These are phyloP conservation scores for Babesia sp. DNA, from an alignment of 169 alveolate genomes.

Conservation along the genomic window DNA sequence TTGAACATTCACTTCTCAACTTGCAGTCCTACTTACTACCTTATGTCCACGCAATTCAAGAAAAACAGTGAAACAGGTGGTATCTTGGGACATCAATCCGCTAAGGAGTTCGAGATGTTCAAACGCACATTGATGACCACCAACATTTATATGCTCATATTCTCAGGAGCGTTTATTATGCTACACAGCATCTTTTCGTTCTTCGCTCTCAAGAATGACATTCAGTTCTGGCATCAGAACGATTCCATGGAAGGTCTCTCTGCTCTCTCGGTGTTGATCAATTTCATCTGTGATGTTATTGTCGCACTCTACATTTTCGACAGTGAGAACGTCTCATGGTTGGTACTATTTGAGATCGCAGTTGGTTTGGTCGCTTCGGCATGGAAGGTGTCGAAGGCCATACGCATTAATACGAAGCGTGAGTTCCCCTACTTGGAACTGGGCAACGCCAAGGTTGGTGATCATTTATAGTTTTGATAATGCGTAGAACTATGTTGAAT, in stretches of 20 bases:
- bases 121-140: conserved; percentile 85
- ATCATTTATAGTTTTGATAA: conserved; percentile 9
- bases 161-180: conserved; percentile 81
- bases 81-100: conserved; percentile 50
- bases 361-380: conserved; percentile 86
- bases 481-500: conserved; percentile 75
- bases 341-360: conserved; percentile 87
- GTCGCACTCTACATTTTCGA: conserved; percentile 92
- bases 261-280: conserved; percentile 86
- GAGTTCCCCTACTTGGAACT: conserved; percentile 84
- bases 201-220: conserved; percentile 91
- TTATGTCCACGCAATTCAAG: conserved; percentile 38
- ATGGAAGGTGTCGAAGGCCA: conserved; percentile 95
- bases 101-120: conserved; percentile 83
- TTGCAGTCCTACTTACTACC: conserved; percentile 48
- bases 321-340: conserved; percentile 89
- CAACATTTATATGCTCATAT: conserved; percentile 81
- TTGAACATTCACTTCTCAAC: conserved; percentile 38
- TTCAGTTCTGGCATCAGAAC: conserved; percentile 92
- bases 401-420: conserved; percentile 75
- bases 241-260: conserved; percentile 95
- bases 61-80: conserved; percentile 24
- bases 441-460: conserved; percentile 67
- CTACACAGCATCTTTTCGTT: conserved; percentile 86
- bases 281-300: conserved; percentile 86